phyloP scores from a whole-genome alignment of 805 yeast genomes.

The Zygoascus flipseniorum region DNA sequence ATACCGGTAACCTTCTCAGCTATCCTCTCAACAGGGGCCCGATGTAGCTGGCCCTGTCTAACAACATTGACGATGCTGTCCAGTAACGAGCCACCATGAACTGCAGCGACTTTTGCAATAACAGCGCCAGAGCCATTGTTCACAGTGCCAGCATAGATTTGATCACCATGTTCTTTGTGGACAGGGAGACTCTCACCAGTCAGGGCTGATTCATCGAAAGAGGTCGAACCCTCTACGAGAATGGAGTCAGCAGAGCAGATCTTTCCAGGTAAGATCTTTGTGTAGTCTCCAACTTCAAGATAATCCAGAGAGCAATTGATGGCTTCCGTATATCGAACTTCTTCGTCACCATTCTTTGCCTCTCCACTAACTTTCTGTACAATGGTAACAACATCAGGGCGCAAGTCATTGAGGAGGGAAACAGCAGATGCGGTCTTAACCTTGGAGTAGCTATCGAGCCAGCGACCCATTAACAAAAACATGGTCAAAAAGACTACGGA shows the following conservation, averaged over 20 bases:
- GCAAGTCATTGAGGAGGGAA: conserved; percentile 42
- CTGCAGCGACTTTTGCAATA: conserved; percentile 45
- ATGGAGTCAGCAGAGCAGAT: conserved; percentile 69
- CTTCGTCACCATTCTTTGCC: conserved; percentile 2
- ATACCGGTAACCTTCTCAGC: conserved; percentile 63
- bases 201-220: conserved; percentile 80
- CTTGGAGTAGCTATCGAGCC: conserved; percentile 60
- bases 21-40: conserved; percentile 64
- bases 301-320: conserved; percentile 25
- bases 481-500: conserved; percentile 70
- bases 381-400: conserved; percentile 42
- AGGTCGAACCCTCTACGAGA: conserved; percentile 60
- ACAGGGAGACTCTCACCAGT: conserved; percentile 78
- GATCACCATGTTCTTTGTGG: conserved; percentile 49
- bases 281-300: conserved; percentile 82
- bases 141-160: conserved; percentile 63
- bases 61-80: conserved; percentile 65
- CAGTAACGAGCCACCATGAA: conserved; percentile 56
- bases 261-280: conserved; percentile 34
- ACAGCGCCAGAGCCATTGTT: conserved; percentile 51
- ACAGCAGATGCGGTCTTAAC: conserved; percentile 60
- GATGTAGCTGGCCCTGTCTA: conserved; percentile 60
- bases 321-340: conserved; percentile 2
- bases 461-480: conserved; percentile 61
- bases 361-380: conserved; percentile 16